Conservation (phyloP, 2,329 filamentous ascomycete species). For the Dactylonectria estremocensis region DNA sequence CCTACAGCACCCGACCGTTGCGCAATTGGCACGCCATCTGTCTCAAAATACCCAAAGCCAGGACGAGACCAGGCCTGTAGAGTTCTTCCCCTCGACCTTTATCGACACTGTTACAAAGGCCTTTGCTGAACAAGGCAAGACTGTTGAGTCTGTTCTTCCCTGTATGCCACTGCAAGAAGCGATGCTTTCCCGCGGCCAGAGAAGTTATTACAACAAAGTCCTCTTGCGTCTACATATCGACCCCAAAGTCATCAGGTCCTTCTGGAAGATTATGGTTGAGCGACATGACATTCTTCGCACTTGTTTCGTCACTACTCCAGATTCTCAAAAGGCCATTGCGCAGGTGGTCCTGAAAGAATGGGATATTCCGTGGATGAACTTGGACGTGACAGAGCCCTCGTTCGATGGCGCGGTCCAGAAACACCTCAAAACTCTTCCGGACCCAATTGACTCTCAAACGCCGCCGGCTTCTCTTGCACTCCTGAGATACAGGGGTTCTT, state of each 20-base stretch:
- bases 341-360: constrained; percentile 77
- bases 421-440: constrained; percentile 58
- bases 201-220: constrained; percentile 81
- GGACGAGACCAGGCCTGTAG: not conserved
- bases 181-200: constrained; percentile 75
- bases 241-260: constrained; percentile 64
- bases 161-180: constrained; percentile 91
- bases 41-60: constrained; percentile 14
- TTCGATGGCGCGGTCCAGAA: constrained; percentile 56
- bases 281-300: constrained; percentile 86
- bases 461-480: constrained; percentile 64
- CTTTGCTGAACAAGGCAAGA: constrained; percentile 51
- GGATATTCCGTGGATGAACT: constrained; percentile 57
- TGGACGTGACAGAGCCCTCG: constrained; percentile 50
- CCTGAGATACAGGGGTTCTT: constrained; percentile 50
- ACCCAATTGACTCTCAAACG: constrained; percentile 59
- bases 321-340: constrained; percentile 73
- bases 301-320: constrained; percentile 77
- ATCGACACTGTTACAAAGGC: constrained; percentile 46
- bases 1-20: constrained; percentile 77
- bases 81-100: constrained; percentile 50
- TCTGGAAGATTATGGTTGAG: constrained; percentile 74
- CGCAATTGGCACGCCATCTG: constrained; percentile 66
- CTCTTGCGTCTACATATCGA: constrained; percentile 72
- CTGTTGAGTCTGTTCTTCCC: constrained; percentile 74